These are phyloP conservation scores for Angophora floribunda DNA, from an alignment of 345 rosid genomes.

Conservation along the genomic window DNA sequence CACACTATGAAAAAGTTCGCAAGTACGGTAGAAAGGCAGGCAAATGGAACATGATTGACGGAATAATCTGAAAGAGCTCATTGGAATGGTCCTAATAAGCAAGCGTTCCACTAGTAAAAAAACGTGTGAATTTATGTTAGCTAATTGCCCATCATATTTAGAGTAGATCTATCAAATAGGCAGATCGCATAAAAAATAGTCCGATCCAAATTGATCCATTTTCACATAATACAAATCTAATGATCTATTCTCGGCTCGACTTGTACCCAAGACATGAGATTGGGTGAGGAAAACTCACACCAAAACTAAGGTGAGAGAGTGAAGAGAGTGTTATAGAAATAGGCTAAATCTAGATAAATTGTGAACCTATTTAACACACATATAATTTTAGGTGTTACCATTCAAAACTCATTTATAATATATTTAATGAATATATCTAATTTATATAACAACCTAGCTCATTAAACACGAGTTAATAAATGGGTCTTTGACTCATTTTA, in stretches of 20 bases:
- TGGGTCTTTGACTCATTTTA: no score
- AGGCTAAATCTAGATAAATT: background rate
- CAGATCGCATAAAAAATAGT: accelerated
- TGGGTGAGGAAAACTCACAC: background rate
- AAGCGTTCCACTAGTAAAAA: accelerated
- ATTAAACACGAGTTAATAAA: no score
- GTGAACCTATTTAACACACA: no score
- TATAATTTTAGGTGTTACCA: no score
- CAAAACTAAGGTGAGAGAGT: no score
- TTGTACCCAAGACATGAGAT: no score
- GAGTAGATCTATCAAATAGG: no score
- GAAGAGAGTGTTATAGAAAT: accelerated
- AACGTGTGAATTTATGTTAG: accelerated
- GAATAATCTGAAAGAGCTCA: background rate
- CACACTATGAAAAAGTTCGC: background rate
- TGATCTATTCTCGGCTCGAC: accelerated
- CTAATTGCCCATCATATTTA: no score
- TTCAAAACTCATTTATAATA: accelerated
- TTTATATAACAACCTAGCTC: no score
- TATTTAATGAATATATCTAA: no score
- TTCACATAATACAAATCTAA: no score
- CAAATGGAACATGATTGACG: background rate
- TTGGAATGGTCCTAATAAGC: background rate
- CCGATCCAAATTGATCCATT: no score
- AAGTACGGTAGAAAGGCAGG: background rate